These are phyloP conservation scores for Sisymbrium altissimum DNA, from an alignment of 345 rosid species.

Conservation along the genomic window DNA sequence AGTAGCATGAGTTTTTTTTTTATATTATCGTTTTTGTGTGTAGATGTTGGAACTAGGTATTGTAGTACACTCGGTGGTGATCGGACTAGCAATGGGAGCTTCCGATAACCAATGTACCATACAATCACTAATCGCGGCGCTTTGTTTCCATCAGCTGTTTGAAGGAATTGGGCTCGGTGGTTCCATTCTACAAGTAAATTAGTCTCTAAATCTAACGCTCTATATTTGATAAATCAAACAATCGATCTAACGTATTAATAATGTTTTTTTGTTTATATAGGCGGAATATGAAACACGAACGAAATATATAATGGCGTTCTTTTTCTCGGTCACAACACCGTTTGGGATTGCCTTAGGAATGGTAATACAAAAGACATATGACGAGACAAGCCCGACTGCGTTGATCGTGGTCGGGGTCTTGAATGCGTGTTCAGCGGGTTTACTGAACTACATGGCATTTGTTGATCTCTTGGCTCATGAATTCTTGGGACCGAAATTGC, in stretches of 20 bases:
- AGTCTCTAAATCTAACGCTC: too few species aligned
- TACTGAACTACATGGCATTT: conserved; percentile 40
- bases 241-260: neutral
- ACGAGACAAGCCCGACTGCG: conserved; percentile 31
- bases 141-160: conserved; percentile 31
- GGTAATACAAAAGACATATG: conserved; percentile 28
- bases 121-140: conserved; percentile 22
- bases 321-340: conserved; percentile 43
- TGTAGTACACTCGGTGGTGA: conserved; percentile 33
- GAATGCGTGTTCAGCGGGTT: conserved; percentile 34
- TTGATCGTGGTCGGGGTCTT: conserved; percentile 41
- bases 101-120: conserved; percentile 32
- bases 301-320: conserved; percentile 20
- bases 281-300: conserved; percentile 28
- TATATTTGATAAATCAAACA: neutral
- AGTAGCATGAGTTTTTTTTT: neutral
- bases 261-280: conserved; percentile 3
- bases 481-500: conserved; percentile 39
- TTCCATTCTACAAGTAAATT: conserved; percentile 7
- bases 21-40: neutral
- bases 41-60: conserved; percentile 33
- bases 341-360: conserved; percentile 39
- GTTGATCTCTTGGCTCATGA: conserved; percentile 44
- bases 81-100: conserved; percentile 32
- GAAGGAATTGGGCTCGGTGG: conserved; percentile 28